Evolutionary conservation across 129 eudicot species (phyloP), one percentile per base, ranked within the genome.

Genomic region (Helianthus tuberosus): DNA sequence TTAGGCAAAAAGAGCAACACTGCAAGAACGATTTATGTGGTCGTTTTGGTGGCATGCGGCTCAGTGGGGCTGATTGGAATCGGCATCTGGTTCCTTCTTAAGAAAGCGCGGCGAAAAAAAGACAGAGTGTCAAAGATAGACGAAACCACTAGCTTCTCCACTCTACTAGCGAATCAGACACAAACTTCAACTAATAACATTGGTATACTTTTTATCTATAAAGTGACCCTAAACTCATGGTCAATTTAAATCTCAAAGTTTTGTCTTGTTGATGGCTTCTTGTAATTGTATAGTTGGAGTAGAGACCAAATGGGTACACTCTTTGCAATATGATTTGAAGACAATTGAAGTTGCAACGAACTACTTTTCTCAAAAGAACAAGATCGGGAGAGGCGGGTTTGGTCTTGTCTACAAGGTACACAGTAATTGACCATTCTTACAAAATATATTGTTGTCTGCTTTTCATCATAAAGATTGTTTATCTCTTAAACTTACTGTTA

Each of bases 371-470:
- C 63, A 29, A 4, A 59, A 65, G 15, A 82, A 77, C 68, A 82
- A 62, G 29, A 74, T 82, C 15, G 83, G 86, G 46, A 64, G 57
- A 72, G 86, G 86, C 23, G 86, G 86, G 46, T 82, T 82, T 73
- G 86, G 86, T 23, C 51, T 63, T 15, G 86, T 82, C 38, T 82
- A 82, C 76, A 82, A 82, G 80, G 86, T 82, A 77, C 32, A 12
- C 5, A 23, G 8, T 27, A 12, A 66, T 66, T 3, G 35, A 29
- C 25, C 57, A 17, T 75, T 59, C 27, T 8, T 29, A 14, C 23
- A 27, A 32, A 11, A 64, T 64, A 12, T 43, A 75, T 16, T 35
- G 35, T 29, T 29, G 35, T 29, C 35, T 29, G 35, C 35, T 29
- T 29, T 29, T 29, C 35, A 3, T 1, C 35, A 29, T 29, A 29